Conservation (phyloP, 352 stramenopile species). For the Phytophthora litchii region DNA sequence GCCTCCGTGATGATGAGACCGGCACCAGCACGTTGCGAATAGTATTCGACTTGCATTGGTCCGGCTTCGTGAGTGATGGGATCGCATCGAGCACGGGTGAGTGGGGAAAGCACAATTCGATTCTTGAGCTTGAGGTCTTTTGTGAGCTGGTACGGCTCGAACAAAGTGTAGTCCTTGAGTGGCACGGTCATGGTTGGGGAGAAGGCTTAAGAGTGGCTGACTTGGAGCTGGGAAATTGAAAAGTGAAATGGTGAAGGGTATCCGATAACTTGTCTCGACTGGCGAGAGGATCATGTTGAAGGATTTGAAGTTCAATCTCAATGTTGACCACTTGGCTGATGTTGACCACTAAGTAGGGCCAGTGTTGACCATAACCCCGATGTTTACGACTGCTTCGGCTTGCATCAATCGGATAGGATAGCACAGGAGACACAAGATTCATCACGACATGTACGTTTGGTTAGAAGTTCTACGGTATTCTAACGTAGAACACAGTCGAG, state of each 20-base stretch:
- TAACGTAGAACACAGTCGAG: too few species aligned
- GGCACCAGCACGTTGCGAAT: slow-evolving; percentile 30
- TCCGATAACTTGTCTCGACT: too few species aligned
- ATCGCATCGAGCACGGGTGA: slow-evolving; percentile 36
- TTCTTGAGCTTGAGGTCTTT: slow-evolving; percentile 44
- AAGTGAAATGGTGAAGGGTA: slow-evolving; percentile 11
- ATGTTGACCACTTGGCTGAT: slow-evolving; percentile 18
- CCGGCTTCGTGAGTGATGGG: slow-evolving; percentile 31
- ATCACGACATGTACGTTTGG: neutral
- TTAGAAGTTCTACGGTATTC: too few species aligned
- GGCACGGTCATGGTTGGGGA: slow-evolving; percentile 16
- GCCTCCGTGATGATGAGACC: slow-evolving; percentile 41
- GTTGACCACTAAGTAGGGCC: slow-evolving; percentile 10
- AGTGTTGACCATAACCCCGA: too few species aligned
- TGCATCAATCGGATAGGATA: neutral
- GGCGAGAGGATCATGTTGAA: slow-evolving; percentile 30
- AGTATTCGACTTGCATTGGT: slow-evolving; percentile 51
- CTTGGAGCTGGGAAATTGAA: slow-evolving; percentile 15
- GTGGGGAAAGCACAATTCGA: slow-evolving; percentile 45
- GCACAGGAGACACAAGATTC: neutral
- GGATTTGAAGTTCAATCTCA: slow-evolving; percentile 24
- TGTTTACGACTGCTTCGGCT: neutral
- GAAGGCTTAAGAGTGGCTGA: neutral
- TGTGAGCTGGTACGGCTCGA: slow-evolving; percentile 37
- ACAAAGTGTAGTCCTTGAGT: slow-evolving; percentile 40